phyloP scores from a whole-genome alignment of 805 yeast genomes.

The Maudiozyma barnettii region DNA sequence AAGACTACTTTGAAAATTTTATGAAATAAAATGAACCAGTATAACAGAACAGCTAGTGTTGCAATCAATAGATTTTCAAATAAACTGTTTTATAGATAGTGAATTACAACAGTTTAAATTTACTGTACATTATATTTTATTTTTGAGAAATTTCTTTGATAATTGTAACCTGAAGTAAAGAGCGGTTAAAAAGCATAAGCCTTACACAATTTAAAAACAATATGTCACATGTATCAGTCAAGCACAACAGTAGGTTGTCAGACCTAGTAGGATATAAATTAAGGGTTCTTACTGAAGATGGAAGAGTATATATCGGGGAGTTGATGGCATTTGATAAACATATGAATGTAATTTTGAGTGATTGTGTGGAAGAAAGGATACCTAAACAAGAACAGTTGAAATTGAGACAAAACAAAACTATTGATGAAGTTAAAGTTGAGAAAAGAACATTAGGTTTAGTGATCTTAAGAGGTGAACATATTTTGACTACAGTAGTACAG shows the following conservation, averaged over 20 bases:
- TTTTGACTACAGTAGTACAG: slow-evolving; percentile 53
- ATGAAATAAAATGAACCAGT: no score
- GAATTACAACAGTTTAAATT: no score
- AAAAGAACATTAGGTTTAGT: slow-evolving; percentile 73
- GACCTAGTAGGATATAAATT: slow-evolving; percentile 68
- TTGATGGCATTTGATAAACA: slow-evolving; percentile 82
- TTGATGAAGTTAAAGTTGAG: slow-evolving; percentile 42
- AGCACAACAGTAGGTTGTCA: slow-evolving; percentile 29
- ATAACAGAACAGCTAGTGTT: no score
- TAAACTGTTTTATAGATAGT: no score
- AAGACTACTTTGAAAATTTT: no score
- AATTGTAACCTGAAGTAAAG: no score
- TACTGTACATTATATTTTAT: no score
- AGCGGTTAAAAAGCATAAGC: no score
- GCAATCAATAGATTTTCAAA: no score
- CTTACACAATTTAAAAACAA: no score
- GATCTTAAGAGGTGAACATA: slow-evolving; percentile 80
- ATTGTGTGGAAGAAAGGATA: slow-evolving; percentile 73
- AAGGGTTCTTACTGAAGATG: slow-evolving; percentile 66
- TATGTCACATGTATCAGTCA: slow-evolving; percentile 15
- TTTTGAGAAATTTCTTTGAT: no score
- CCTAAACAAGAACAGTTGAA: slow-evolving; percentile 45
- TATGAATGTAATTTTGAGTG: slow-evolving; percentile 76
- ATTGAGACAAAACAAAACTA: slow-evolving; percentile 14
- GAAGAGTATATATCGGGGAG: slow-evolving; percentile 67